A percentile compares a stretch with the other conserved stretches of the same genome.
phyloP scores from a whole-genome alignment of 306 rosid genomes.

The Trifolium fragiferum region DNA sequence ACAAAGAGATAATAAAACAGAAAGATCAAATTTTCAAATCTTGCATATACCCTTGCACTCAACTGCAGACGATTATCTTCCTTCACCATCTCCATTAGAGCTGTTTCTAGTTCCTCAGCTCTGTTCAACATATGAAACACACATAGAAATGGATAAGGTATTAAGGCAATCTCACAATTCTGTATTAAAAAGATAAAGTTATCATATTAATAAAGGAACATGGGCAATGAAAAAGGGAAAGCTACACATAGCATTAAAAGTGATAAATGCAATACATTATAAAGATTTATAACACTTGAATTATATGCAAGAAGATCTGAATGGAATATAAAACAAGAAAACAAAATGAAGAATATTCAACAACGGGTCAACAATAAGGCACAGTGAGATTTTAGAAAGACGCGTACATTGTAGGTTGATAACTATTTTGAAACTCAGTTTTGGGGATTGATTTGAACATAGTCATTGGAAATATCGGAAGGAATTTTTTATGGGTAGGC shows the following conservation, averaged over 20 bases:
- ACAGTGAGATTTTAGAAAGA: conserved; percentile 17
- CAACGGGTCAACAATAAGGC: conserved; percentile 18
- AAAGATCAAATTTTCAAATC: conserved; percentile 44
- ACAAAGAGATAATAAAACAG: conserved; percentile 7
- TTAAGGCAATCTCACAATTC: conserved; percentile 4
- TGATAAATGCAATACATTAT: conserved; percentile 12
- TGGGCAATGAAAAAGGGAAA: conserved; percentile 31
- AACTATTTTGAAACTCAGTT: conserved; percentile 22
- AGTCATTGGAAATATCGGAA: conserved; percentile 27
- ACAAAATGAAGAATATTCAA: conserved; percentile 32
- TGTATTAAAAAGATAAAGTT: conserved; percentile 19
- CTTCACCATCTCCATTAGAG: conserved; percentile 87
- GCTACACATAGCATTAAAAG: conserved; percentile 32
- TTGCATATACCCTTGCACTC: conserved; percentile 77
- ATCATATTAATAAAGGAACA: conserved; percentile 36
- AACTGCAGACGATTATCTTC: conserved; percentile 77
- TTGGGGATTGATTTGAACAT: conserved; percentile 36
- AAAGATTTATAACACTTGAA: conserved; percentile 25
- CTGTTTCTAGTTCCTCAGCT: conserved; percentile 96
- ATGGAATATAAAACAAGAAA: conserved; percentile 27
- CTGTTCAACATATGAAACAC: conserved; percentile 55
- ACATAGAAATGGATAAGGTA: conserved; percentile 39
- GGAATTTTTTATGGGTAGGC: conserved; percentile 20
- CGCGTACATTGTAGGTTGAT: conserved; percentile 32
- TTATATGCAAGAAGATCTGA: conserved; percentile 27